Base-by-base conservation (phyloP, 768 basidiomycete genomes). In the Pisolithus sp. region DNA sequence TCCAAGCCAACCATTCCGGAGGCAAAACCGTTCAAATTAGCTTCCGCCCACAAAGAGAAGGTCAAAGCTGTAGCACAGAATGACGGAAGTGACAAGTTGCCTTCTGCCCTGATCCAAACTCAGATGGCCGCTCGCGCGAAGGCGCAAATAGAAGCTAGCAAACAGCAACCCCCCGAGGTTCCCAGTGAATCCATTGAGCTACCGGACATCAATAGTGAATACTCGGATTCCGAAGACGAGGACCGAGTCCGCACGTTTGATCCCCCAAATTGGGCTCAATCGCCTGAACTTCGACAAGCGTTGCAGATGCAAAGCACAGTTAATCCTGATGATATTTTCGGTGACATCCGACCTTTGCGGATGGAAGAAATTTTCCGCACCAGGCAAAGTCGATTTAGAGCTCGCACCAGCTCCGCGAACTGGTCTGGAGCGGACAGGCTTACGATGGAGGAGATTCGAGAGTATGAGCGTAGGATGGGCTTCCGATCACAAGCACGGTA, bases 201-300 rank as follows among this genome's bases (percentile, higher is more conserved):
- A 17, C 94, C 95, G 0, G 95, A 98, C 43, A 93, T 96, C 62
- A 87, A 93, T 61, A 93, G 89, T 70, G 95, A 97, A 61, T 98
- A 97, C 68, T 96, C 93, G 5, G 90, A 94, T 68, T 96, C 93
- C 5, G 95, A 93, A 42, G 92, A 94, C 58, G 93, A 94, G 65
- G 83, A 85, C 57, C 81, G 86, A 18, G 76, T 78, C 39, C 75
- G 80, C 57, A 82, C 81, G n/a, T 85, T 82, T 57, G 78, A 85
- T 59, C 80, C 85, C 53, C 90, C 91, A 2, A 75, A 80, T 21
- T 97, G 95, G 95, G 91, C 93, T 1, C 89, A 94, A 64, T 92
- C 90, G 23, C 93, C 93, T 10, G 85, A 87, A 61, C 77, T 97
- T 26, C 76, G 82, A 13, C 79, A 84, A 53, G 89, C 89, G 2